A percentile compares a stretch with the other conserved stretches of the same genome.
These are phyloP conservation scores for Saccharum officinarum DNA, from an alignment of 176 grass and related monocot species.

Conservation along the genomic window DNA sequence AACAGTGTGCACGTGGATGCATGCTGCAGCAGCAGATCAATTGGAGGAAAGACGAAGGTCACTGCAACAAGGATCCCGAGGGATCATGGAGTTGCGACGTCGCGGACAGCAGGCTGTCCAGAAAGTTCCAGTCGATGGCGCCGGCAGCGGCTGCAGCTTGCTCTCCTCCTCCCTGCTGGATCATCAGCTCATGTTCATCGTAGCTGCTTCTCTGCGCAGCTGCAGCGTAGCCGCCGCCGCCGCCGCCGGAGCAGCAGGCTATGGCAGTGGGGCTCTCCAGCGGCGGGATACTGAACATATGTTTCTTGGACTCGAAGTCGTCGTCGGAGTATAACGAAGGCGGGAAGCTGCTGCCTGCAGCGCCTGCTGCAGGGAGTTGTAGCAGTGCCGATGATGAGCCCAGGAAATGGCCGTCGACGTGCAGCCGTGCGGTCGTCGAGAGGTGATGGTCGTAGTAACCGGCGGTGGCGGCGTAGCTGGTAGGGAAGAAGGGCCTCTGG, in stretches of 20 bases:
- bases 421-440: not conserved
- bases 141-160: not conserved
- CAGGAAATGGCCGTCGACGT: conserved; percentile 1
- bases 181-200: not conserved
- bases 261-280: conserved; percentile 31
- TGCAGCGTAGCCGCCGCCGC: not conserved
- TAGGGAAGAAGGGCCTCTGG: conserved; percentile 42
- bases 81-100: conserved; percentile 37
- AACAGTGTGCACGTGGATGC: not conserved
- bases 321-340: not conserved
- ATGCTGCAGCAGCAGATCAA: not conserved
- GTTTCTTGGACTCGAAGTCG: conserved; percentile 41
- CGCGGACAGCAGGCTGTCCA: conserved; percentile 58
- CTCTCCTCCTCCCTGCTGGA: not conserved
- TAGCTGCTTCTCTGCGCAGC: conserved; percentile 15
- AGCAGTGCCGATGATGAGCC: not conserved
- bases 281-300: conserved; percentile 41
- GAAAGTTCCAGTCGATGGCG: conserved; percentile 60
- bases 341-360: not conserved
- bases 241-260: not conserved
- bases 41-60: not conserved
- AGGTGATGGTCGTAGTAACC: conserved; percentile 32
- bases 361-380: not conserved
- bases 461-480: conserved; percentile 11
- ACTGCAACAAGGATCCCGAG: conserved; percentile 23